Base-by-base conservation (phyloP, 1,284 basidiomycete genomes). In the Trametes sp. region DNA sequence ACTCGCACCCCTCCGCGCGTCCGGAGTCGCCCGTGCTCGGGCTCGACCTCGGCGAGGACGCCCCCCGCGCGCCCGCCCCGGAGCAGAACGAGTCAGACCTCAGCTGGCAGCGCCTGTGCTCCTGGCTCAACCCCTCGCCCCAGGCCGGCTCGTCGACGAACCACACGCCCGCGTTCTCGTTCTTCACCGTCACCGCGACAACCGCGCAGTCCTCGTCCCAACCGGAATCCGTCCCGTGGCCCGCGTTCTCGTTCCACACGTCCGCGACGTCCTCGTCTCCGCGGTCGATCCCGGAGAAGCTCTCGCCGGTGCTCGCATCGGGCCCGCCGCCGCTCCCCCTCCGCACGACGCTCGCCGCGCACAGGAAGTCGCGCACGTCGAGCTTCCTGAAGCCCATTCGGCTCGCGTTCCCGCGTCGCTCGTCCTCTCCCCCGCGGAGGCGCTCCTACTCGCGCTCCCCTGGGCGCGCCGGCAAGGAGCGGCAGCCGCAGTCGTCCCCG, bases 371-470 rank as follows among this genome's bases (percentile, higher is more conserved):
- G 16, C 80, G 78, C 69, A 75, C 81, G 14, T 72, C 80, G 1
- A 76, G 77, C 59, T 76, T 82, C 53, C 77, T 82, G 74, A 78
- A 72, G 57, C 75, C 75, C 53, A 74, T 76, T 61, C 71, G 75
- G 41, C 78, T 80, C 71, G 79, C 77, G 8, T 81, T 81, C 65
- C 78, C 80, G 2, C 78, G 77, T 41, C 70, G 69, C 29, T 69
- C 73, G 1, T 72, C 76, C 0, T 74, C 80, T 6, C 70, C 76
- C 0, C 62, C 72, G 19, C 65, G 64, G 1, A 52, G 66, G 16
- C 64, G 62, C 24, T 72, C 69, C 61, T 74, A 44, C 73, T 76
- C 73, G 72, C 75, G 29, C 76, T 80, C 65, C 69, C 78, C 29
- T 68, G 75, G 55, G 24, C 68, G 66, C 57, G 60, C 62, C 44